Conservation (phyloP, 2,329 filamentous ascomycete species). For the Esteya vermicola region DNA sequence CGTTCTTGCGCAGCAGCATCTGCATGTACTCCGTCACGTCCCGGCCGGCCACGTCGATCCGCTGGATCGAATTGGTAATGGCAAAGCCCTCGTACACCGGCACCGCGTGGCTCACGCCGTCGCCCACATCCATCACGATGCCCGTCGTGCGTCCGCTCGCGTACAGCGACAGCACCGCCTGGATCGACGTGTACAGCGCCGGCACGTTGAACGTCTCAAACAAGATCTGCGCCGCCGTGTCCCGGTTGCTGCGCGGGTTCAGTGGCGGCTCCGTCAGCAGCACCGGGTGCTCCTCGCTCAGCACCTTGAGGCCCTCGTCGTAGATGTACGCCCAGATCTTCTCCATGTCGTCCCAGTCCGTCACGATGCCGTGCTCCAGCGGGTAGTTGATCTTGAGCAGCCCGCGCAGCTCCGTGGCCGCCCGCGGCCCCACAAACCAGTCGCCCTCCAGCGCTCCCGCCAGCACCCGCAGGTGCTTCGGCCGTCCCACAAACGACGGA, state of each 20-base stretch:
- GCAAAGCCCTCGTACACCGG: slow-evolving; percentile 97
- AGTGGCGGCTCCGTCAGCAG: slow-evolving; percentile 90
- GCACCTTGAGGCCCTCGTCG: slow-evolving; percentile 84
- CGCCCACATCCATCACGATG: slow-evolving; percentile 87
- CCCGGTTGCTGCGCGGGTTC: slow-evolving; percentile 89
- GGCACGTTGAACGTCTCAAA: slow-evolving; percentile 99
- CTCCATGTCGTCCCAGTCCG: slow-evolving; percentile 99
- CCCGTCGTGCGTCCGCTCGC: slow-evolving; percentile 92
- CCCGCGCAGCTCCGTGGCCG: slow-evolving; percentile 76
- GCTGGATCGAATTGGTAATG: slow-evolving; percentile 85
- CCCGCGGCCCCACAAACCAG: slow-evolving; percentile 85
- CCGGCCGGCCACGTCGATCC: slow-evolving; percentile 90
- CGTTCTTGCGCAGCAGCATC: slow-evolving; percentile 76
- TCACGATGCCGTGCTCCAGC: slow-evolving; percentile 93
- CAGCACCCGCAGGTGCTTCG: slow-evolving; percentile 87
- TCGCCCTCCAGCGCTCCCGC: slow-evolving; percentile 95
- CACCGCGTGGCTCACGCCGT: slow-evolving; percentile 93
- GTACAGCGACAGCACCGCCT: slow-evolving; percentile 91
- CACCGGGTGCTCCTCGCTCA: slow-evolving; percentile 97
- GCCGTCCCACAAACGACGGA: slow-evolving; percentile 89
- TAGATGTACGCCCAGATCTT: slow-evolving; percentile 98
- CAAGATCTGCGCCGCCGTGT: slow-evolving; percentile 90
- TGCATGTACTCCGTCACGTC: slow-evolving; percentile 96
- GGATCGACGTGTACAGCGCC: slow-evolving; percentile 89
- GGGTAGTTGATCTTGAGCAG: slow-evolving; percentile 93